phyloP scores from a whole-genome alignment of 192 early-diverging fungal genomes.

The Podila epicladia region DNA sequence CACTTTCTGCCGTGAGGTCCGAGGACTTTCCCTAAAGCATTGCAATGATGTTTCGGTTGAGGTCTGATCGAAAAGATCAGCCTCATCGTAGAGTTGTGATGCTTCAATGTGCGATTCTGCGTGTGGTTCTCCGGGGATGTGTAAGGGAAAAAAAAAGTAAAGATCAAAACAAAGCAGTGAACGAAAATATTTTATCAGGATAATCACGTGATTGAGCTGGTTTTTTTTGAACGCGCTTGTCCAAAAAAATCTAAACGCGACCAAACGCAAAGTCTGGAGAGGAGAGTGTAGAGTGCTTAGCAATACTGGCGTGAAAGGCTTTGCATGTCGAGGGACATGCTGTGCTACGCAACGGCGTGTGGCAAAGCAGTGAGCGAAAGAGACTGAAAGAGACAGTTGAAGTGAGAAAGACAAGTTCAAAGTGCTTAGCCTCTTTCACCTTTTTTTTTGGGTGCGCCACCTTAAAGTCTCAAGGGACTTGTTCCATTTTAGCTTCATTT shows the following conservation, averaged over 20 bases:
- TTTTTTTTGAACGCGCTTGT: background rate
- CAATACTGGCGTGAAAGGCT: too few relatives aligned
- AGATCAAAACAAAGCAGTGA: constrained; percentile 12
- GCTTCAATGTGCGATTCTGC: constrained; percentile 54
- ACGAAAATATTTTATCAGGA: too few relatives aligned
- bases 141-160: constrained; percentile 36
- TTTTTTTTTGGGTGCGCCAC: too few relatives aligned
- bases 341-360: too few relatives aligned
- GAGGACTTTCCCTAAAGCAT: constrained; percentile 56
- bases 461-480: too few relatives aligned
- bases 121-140: constrained; percentile 37
- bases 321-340: too few relatives aligned
- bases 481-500: background rate
- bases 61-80: constrained; percentile 16
- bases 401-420: background rate
- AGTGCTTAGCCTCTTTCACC: too few relatives aligned
- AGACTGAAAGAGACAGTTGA: background rate
- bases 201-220: background rate
- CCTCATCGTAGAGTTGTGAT: constrained; percentile 48
- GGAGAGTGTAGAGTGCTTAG: background rate
- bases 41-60: constrained; percentile 39
- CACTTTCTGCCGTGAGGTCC: constrained; percentile 51
- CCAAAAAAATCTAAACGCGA: background rate
- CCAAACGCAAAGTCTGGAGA: background rate
- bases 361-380: too few relatives aligned